Base-by-base conservation (phyloP, 192 early-diverging fungal species). In the Backusella psychrophila region DNA sequence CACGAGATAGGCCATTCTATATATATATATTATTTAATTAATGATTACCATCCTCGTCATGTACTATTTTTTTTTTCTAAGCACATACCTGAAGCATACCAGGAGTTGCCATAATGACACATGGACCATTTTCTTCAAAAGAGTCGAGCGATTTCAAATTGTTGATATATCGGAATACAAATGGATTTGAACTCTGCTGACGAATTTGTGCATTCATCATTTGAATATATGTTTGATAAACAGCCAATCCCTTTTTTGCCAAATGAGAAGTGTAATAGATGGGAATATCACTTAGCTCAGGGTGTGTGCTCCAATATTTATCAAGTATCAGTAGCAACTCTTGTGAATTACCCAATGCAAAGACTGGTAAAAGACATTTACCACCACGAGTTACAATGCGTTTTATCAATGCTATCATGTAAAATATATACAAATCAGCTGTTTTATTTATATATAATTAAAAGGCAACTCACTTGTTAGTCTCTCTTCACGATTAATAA, bases 51-150 rank as follows among this genome's bases (percentile, higher is more conserved):
- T 33, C 33, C 33, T 33, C 33, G 33, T 33, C 33, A 33, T 33
- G 0, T 33, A 3, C 33, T 33, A 63, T 29, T 63, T 29, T 29
- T 63, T 12, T 29, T 63, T 29, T 29, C 14, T 4, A 39, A 39
- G 2, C 9, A 46, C 66, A 53, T 77, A 87, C 91, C 85, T 99
- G 97, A 66, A 99, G 83, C 97, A 99, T 98, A 19, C 97, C 98
- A 0, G 98, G 98, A 85, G 91, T 94, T 35, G 97, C 97, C 91
- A 99, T 93, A 91, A 99, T 97, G 19, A 99, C 96, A 87, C 98
- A 99, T 11, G 98, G 96, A 0, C 98, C 97, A 1, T 88, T 85
- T 77, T 98, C 98, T 59, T 98, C 96, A 78, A 98, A 97, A 53
- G 92, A 87, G 7, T 89, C 86, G 71, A 95, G 89, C 75, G 94